Base-by-base conservation (phyloP, 2,329 filamentous ascomycete species). In the Didymella lethalis region DNA sequence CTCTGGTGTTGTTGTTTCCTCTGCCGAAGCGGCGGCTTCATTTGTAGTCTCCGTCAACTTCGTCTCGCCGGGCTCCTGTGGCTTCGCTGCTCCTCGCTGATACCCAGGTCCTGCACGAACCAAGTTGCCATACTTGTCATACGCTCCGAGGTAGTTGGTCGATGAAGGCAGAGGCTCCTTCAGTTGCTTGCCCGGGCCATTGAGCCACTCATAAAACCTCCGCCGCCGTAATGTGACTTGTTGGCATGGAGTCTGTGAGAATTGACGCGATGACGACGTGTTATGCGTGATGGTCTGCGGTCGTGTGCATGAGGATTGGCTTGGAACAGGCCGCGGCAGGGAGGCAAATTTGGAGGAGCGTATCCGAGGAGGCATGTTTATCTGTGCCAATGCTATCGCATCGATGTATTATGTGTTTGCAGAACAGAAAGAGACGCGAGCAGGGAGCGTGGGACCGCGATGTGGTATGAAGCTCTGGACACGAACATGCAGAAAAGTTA, bases 191-290 rank as follows among this genome's bases (percentile, higher is more conserved):
- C 84, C 84, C 28, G 83, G 82, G 0, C 83, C 83, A 60, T 84
- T 82, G 36, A 89, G 79, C 86, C 86, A 89, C 61, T 78, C 75
- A 66, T 83, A 86, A 80, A 88, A 87, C 48, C 82, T 76, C 57
- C 80, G 77, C 59, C 85, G 83, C 41, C 84, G 79, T 64, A 78
- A 78, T 43, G 84, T 87, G 56, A 79, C 65, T 49, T 72, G 73
- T 31, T 67, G 70, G 60, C 70, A 72, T 67, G 73, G 69, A 64
- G 76, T 73, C 45, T 76, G 74, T 57, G 75, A 77, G 53, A 77
- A 77, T 12, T 72, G 66, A 40, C 75, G 74, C 44, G 66, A 67
- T 67, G 63, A 55, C 52, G 57, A 68, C 41, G 64, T 56, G 49
- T 67, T 60, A 29, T 64, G 66, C 50, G 65, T 55, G 59, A 70